Base-by-base conservation (phyloP, 2,329 filamentous ascomycete species). In the Verticillium alfalfae region DNA sequence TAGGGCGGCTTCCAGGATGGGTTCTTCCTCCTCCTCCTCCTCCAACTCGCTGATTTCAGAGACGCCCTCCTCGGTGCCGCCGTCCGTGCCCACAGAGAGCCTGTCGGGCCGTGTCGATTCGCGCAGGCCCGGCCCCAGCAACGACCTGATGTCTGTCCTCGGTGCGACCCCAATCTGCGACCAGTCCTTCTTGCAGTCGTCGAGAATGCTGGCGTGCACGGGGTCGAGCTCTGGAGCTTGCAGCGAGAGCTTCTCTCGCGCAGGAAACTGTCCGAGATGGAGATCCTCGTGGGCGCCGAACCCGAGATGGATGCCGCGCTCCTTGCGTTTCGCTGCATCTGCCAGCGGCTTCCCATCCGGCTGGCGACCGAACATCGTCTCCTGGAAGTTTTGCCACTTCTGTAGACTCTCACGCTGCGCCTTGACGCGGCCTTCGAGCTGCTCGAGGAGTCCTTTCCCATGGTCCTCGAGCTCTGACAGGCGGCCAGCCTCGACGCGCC, bases 311-410 rank as follows among this genome's bases (percentile, higher is more conserved):
- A 84, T 78, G 6, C 81, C 79, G 26, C 71, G 79, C n/a, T 70
- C 70, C 15, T 36, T 52, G 15, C 18, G 39, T n/a, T 54, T 38
- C 26, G 26, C 9, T 5, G 15, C 6, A 18, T 56, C 12, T 16
- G 31, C 26, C 34, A 5, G 54, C 41, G 61, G 65, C 34, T 63
- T 71, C 60, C 63, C 34, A 70, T 69, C 60, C 59, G 62, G 39
- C 34, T 66, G 64, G 18, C 75, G 70, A 1, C 77, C 75, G 26
- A 82, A 80, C 63, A 82, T 73, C 18, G 74, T 75, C 66, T 79
- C 75, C 64, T 84, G 79, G 64, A 92, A 92, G n/a, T 79, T 80
- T 67, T 89, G 83, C 93, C 92, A 96, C 71, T 83, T 87, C 59
- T 85, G 81, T 34, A 97, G 73, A 45, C 92, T 84, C 55, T 83